These are phyloP conservation scores for Medicago lupulina DNA, from an alignment of 306 rosid genomes.

Conservation along the genomic window DNA sequence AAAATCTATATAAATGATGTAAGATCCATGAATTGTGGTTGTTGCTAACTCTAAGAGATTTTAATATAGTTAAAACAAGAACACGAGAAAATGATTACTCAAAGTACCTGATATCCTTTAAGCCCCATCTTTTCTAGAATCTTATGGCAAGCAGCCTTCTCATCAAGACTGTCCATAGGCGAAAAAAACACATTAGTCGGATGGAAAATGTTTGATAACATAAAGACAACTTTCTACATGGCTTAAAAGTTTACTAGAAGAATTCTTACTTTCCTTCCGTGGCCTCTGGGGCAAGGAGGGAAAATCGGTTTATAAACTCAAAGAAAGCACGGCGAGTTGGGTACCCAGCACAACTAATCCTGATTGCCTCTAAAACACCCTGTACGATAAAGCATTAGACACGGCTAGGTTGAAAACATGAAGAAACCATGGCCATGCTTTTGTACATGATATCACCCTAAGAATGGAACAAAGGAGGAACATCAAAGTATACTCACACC, in stretches of 20 bases:
- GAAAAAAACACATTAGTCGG: constrained; percentile 41
- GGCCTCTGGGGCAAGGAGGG: constrained; percentile 84
- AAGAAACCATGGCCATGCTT: constrained; percentile 34
- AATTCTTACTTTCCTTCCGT: constrained; percentile 73
- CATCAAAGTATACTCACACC: constrained; percentile 75
- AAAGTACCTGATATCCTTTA: constrained; percentile 91
- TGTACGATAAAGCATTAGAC: constrained; percentile 49
- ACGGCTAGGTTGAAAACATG: constrained; percentile 27
- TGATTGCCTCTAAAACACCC: constrained; percentile 99
- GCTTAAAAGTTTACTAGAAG: constrained; percentile 30
- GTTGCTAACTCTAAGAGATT: constrained; percentile 26
- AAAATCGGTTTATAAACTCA: constrained; percentile 84
- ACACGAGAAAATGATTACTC: constrained; percentile 23
- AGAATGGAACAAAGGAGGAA: constrained; percentile 47
- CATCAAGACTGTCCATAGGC: constrained; percentile 67
- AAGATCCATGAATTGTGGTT: constrained; percentile 33
- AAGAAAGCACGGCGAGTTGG: constrained; percentile 94
- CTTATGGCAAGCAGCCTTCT: constrained; percentile 73
- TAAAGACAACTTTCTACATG: constrained; percentile 8
- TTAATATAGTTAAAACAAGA: constrained; percentile 32
- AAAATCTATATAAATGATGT: constrained; percentile 40
- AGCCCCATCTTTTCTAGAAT: constrained; percentile 87
- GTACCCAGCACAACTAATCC: constrained; percentile 99
- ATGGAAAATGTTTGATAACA: constrained; percentile 33
- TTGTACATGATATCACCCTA: constrained; percentile 31